Base-by-base conservation (phyloP, 371 early-diverging fungal genomes). In the Syncephalastrum racemosum region DNA sequence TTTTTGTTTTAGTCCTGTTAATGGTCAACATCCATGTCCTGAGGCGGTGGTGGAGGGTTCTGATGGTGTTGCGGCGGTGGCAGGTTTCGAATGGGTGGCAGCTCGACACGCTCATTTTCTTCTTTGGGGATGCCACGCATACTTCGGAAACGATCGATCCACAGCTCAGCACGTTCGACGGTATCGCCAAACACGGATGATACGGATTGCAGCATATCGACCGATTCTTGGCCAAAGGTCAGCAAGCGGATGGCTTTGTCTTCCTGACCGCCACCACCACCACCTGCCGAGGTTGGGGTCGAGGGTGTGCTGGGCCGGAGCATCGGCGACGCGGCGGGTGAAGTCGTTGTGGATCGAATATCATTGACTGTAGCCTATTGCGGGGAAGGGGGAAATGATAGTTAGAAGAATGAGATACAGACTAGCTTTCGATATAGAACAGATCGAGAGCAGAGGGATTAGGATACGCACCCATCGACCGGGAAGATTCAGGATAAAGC, bases 401-500 rank as follows among this genome's bases (percentile, higher is more conserved):
- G 10, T 10, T 31, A 31, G 10, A 31, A 2, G 10, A 31, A 31
- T 31, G 36, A 10, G 10, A 0, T 31, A 31, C 7, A 0, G 3
- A 4, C 14, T 16, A 20, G 31, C 31, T 4, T 19, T 20, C 3
- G 42, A 4, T 25, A 18, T n/a, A n/a, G n/a, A n/a, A n/a, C n/a
- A n/a, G n/a, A n/a, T n/a, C 24, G 5, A 49, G 6, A 8, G 22
- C 6, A 20, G 24, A 23, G 4, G 41, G 12, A 58, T 3, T 1
- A 14, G 6, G 36, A 31, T 31, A 31, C 63, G 68, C 42, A 82
- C 87, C 94, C 93, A 93, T 59, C 92, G 79, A 12, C 79, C 75
- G 4, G 97, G 97, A 56, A 97, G 75, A 13, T 80, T 79, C 19
- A 96, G 71, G 46, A 97, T 94, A 58, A 95, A 88, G n/a, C 80